A percentile compares a stretch with the other conserved stretches of the same genome.
Evolutionary conservation across 2,329 filamentous ascomycete genomes (phyloP).

Genomic region (Sclerotiophoma versabilis): DNA sequence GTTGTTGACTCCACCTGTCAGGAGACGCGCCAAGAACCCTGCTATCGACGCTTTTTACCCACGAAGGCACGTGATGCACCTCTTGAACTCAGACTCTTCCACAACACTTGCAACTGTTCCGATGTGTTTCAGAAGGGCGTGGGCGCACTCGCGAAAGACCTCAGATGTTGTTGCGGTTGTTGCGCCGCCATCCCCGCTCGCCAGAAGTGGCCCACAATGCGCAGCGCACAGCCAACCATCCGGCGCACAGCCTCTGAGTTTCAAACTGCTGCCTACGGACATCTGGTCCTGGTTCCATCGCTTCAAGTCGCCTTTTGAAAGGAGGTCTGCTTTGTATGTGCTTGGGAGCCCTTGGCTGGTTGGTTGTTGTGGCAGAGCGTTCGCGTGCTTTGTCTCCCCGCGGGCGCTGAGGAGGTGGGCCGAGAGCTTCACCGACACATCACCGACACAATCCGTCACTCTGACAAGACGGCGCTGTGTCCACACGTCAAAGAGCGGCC

Average conservation of each 20-base stretch:
- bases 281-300: slow-evolving; percentile 20
- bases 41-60: not conserved
- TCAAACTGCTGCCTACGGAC: slow-evolving; percentile 36
- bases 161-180: slow-evolving; percentile 25
- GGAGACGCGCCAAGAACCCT: slow-evolving; percentile 20
- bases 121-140: slow-evolving; percentile 21
- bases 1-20: not conserved
- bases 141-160: slow-evolving; percentile 20
- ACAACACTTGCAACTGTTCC: slow-evolving; percentile 22
- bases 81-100: slow-evolving; percentile 13
- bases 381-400: slow-evolving; percentile 40
- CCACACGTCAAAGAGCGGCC: slow-evolving; percentile 25
- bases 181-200: slow-evolving; percentile 22
- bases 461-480: slow-evolving; percentile 26
- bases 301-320: slow-evolving; percentile 8
- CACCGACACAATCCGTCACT: slow-evolving; percentile 35
- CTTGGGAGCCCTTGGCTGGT: slow-evolving; percentile 14
- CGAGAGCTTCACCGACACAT: slow-evolving; percentile 43
- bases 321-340: slow-evolving; percentile 15
- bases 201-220: slow-evolving; percentile 25
- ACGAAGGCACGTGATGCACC: slow-evolving; percentile 9
- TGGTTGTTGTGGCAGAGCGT: slow-evolving; percentile 23
- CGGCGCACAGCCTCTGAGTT: slow-evolving; percentile 32
- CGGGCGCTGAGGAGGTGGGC: slow-evolving; percentile 24
- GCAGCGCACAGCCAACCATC: slow-evolving; percentile 39